These are phyloP conservation scores for Fusarium dimerum DNA, from an alignment of 2,329 filamentous ascomycete species.

Conservation along the genomic window DNA sequence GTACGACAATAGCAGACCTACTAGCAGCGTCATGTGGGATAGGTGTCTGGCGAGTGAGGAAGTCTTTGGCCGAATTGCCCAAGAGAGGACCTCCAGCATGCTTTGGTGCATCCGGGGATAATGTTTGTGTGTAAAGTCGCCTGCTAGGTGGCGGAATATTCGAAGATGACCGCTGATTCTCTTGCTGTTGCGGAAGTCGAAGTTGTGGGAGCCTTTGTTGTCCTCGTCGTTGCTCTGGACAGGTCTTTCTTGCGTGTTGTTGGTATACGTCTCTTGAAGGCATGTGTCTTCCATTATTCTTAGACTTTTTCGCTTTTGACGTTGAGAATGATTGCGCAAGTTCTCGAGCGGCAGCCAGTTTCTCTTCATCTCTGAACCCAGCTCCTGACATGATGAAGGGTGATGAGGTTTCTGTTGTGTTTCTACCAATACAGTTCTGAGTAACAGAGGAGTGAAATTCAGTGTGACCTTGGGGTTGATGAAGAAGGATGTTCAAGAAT, in stretches of 20 bases:
- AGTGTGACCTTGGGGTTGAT: no score
- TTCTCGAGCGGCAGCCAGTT: constrained; percentile 29
- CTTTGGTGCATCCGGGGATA: constrained; percentile 9
- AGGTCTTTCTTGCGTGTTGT: not conserved
- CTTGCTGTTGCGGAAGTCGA: not conserved
- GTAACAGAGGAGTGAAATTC: no score
- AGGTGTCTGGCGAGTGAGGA: constrained; percentile 20
- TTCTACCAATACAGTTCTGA: no score
- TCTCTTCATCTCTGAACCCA: constrained; percentile 26
- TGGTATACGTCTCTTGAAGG: not conserved
- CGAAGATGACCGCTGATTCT: not conserved
- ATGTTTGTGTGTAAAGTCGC: constrained; percentile 16
- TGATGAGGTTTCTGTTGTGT: no score
- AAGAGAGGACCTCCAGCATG: constrained; percentile 17
- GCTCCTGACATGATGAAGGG: constrained; percentile 11
- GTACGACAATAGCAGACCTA: constrained; percentile 1
- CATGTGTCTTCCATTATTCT: not conserved
- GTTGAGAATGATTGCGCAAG: constrained; percentile 27
- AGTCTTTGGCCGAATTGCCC: constrained; percentile 22
- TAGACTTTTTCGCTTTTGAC: constrained; percentile 6
- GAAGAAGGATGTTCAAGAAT: no score
- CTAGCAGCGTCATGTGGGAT: not conserved
- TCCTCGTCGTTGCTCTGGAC: no score
- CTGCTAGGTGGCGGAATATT: constrained; percentile 18
- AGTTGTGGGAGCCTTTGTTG: not conserved